Evolutionary conservation across 257 asterid genomes (phyloP), one percentile per base, ranked within the genome.

Genomic region (Solanum piurae): DNA sequence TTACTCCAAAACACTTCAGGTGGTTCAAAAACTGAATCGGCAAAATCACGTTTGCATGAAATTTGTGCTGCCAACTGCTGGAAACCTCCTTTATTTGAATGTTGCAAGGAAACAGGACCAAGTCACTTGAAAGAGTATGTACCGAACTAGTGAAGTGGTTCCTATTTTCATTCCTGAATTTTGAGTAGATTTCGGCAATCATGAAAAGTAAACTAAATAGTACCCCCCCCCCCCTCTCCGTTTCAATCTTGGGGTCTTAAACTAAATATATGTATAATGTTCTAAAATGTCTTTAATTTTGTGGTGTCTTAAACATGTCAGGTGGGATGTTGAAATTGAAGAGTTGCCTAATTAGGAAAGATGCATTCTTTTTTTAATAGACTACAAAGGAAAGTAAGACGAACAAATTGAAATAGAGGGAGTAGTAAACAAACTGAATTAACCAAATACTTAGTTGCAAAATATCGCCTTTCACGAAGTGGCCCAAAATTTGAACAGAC

Each of bases 51-150:
- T 66, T 88, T 97, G 80, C 85, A 91, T 77, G 98, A 97, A 88
- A 46, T 92, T 68, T 97, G 99, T 66, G 92, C 95, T 80, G 94
- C 94, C 74, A 95, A 96, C 93, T 93, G 94, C 91, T 97, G 99
- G 99, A 94, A 90, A 88, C 97, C 94, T 13, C 99, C 99, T 31
- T 42, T 68, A 62, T 97, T 94, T 87, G 98, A 95, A 86, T 97
- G 98, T 87, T 93, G 89, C 86, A 74, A 90, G 75, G 98, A 93
- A 90, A 83, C 90, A 3, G 99, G 98, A 33, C 98, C 98, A 62
- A 87, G 94, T 93, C 98, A 96, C 93, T 90, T 92, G 82, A 96
- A 85, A 90, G 94, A 94, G 99, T 97, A 94, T 92, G 98, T 94
- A 66, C 68, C 3, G 18, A 80, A 79, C 64, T 44, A 79, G 66